phyloP scores from a whole-genome alignment of 805 yeast genomes.

The Myxozyma neotropica region DNA sequence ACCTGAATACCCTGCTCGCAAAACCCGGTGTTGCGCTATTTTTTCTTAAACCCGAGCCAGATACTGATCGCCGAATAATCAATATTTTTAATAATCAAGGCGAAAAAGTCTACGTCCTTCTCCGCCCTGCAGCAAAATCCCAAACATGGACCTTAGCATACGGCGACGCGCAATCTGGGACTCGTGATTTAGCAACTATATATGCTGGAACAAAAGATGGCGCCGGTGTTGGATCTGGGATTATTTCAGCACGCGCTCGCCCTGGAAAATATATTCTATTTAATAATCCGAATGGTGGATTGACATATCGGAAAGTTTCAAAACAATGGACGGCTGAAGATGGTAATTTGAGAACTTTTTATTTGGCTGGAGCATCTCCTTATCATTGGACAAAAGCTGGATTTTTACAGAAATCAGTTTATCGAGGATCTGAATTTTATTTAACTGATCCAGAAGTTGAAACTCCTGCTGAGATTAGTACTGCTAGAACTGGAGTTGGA shows the following conservation, averaged over 20 bases:
- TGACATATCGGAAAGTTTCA: conserved; percentile 33
- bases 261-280: conserved; percentile 32
- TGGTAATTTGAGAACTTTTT: conserved; percentile 27
- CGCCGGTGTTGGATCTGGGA: conserved; percentile 28
- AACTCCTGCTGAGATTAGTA: conserved; percentile 20
- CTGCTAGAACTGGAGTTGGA: conserved; percentile 5
- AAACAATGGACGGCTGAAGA: conserved; percentile 30
- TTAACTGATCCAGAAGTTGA: conserved; percentile 26
- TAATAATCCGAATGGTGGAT: conserved; percentile 30
- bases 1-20: conserved; percentile 3
- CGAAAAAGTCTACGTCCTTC: conserved; percentile 27
- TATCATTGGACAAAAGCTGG: conserved; percentile 32
- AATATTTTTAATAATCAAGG: conserved; percentile 30
- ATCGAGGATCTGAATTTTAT: conserved; percentile 15
- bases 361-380: conserved; percentile 26
- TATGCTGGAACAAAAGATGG: conserved; percentile 30
- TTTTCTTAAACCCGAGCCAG: conserved; percentile 27
- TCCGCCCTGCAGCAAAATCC: conserved; percentile 25
- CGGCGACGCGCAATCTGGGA: conserved; percentile 17
- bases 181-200: conserved; percentile 30
- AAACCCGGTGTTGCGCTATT: conserved; percentile 19
- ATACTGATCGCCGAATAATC: conserved; percentile 24
- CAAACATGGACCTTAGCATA: conserved; percentile 32
- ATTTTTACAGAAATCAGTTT: conserved; percentile 12
- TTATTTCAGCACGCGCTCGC: conserved; percentile 29